phyloP scores from a whole-genome alignment of 1,139 yeast genomes.

The Blastobotrys arbuscula region DNA sequence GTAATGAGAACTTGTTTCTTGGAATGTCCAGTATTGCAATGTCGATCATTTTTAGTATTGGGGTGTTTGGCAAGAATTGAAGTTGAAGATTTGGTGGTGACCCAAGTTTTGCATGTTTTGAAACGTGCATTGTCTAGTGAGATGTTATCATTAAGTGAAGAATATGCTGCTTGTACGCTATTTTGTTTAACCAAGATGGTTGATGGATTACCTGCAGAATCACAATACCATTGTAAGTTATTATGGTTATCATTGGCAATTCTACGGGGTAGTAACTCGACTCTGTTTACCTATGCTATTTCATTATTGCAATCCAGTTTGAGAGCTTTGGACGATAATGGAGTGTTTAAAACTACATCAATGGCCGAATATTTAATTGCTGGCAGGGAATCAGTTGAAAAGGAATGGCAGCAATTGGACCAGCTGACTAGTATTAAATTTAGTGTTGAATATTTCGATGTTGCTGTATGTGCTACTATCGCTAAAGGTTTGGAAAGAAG shows the following conservation, averaged over 20 bases:
- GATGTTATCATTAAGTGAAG: slow-evolving; percentile 34
- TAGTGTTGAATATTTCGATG: slow-evolving; percentile 45
- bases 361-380: slow-evolving; percentile 35
- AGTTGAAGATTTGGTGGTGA: slow-evolving; percentile 54
- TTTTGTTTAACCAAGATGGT: slow-evolving; percentile 51
- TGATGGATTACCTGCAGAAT: slow-evolving; percentile 53
- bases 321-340: slow-evolving; percentile 27
- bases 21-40: slow-evolving; percentile 57
- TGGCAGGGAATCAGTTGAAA: slow-evolving; percentile 40
- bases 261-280: slow-evolving; percentile 28
- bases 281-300: slow-evolving; percentile 25
- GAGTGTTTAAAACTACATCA: slow-evolving; percentile 24
- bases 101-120: slow-evolving; percentile 37
- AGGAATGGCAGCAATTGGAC: slow-evolving; percentile 45
- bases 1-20: slow-evolving; percentile 59
- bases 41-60: slow-evolving; percentile 63
- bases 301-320: slow-evolving; percentile 26
- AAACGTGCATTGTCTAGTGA: slow-evolving; percentile 28
- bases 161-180: slow-evolving; percentile 34
- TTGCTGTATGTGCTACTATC: slow-evolving; percentile 47
- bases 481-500: slow-evolving; percentile 63
- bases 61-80: slow-evolving; percentile 67
- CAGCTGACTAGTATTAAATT: slow-evolving; percentile 40
- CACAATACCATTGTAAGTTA: slow-evolving; percentile 51
- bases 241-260: slow-evolving; percentile 60